A percentile compares a stretch with the other conserved stretches of the same genome.
Conservation (phyloP, 805 yeast genomes). For the Ogataea polymorpha region DNA sequence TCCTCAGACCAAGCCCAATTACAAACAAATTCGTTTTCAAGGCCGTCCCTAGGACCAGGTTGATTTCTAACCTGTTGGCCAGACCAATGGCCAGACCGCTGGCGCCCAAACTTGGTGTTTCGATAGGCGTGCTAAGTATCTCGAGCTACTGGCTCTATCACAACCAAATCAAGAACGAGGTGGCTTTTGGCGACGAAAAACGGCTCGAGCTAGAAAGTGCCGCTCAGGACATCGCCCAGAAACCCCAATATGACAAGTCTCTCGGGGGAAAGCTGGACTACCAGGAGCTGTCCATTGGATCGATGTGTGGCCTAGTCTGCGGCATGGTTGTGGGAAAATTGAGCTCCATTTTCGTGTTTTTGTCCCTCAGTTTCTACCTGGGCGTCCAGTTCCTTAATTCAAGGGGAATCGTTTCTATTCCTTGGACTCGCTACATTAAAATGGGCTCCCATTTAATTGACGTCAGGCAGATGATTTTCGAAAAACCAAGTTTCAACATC, state of each 20-base stretch:
- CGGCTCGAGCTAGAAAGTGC: slow-evolving; percentile 11
- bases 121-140: slow-evolving; percentile 23
- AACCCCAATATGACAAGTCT: slow-evolving; percentile 32
- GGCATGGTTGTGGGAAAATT: slow-evolving; percentile 64
- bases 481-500: slow-evolving; percentile 59
- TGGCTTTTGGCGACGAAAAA: slow-evolving; percentile 13
- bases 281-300: slow-evolving; percentile 61
- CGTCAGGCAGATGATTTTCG: slow-evolving; percentile 48
- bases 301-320: slow-evolving; percentile 54
- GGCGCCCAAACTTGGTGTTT: slow-evolving; percentile 13
- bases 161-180: slow-evolving; percentile 22
- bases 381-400: slow-evolving; percentile 52
- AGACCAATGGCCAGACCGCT: not conserved
- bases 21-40: not conserved
- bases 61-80: slow-evolving; percentile 1
- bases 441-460: slow-evolving; percentile 42
- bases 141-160: slow-evolving; percentile 17
- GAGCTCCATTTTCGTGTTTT: slow-evolving; percentile 48
- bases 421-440: slow-evolving; percentile 36
- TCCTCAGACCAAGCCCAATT: slow-evolving; percentile 1
- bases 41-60: not conserved
- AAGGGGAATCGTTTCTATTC: slow-evolving; percentile 48
- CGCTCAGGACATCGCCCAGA: slow-evolving; percentile 11
- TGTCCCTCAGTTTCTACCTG: slow-evolving; percentile 44
- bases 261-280: slow-evolving; percentile 53